A percentile compares a stretch with the other conserved stretches of the same genome.
phyloP scores from a whole-genome alignment of 225 moss, liverwort and hornwort genomes.

The Physcomitrellopsis africana region DNA sequence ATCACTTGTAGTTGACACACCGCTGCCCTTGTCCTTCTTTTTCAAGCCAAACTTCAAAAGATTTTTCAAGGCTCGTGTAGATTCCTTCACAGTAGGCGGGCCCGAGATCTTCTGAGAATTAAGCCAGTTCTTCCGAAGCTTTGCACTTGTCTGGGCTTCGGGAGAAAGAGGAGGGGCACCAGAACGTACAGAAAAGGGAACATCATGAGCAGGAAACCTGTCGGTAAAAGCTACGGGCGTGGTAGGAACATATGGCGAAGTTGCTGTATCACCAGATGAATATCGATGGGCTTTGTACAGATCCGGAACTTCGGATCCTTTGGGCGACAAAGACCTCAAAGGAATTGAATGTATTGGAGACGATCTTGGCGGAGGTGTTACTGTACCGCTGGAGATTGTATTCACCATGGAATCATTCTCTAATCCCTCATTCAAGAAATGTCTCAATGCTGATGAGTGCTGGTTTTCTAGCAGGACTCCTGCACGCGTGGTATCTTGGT shows the following conservation, averaged over 20 bases:
- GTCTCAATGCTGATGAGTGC: conserved; percentile 40
- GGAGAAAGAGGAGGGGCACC: conserved; percentile 75
- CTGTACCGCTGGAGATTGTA: not conserved
- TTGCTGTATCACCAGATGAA: conserved; percentile 48
- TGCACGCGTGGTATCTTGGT: conserved; percentile 22
- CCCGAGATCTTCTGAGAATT: conserved; percentile 59
- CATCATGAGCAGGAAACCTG: conserved; percentile 34
- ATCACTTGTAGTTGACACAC: conserved; percentile 64
- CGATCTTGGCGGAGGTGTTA: conserved; percentile 39
- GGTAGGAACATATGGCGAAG: conserved; percentile 50
- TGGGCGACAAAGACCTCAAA: conserved; percentile 57
- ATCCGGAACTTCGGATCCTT: conserved; percentile 46
- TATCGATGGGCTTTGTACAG: conserved; percentile 56
- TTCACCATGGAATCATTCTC: conserved; percentile 20
- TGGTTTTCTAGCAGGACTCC: conserved; percentile 27
- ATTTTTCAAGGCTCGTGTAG: conserved; percentile 83
- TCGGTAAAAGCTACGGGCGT: conserved; percentile 63
- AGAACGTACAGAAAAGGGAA: conserved; percentile 40
- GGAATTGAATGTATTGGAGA: conserved; percentile 63
- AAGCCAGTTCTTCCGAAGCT: conserved; percentile 77
- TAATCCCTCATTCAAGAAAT: conserved; percentile 31
- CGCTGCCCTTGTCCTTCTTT: conserved; percentile 69
- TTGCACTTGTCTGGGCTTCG: conserved; percentile 50
- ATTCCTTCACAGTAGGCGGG: conserved; percentile 73
- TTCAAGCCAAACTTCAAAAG: conserved; percentile 85